Evolutionary conservation across 345 rosid species (phyloP).

Genomic region (Salix brachista): DNA sequence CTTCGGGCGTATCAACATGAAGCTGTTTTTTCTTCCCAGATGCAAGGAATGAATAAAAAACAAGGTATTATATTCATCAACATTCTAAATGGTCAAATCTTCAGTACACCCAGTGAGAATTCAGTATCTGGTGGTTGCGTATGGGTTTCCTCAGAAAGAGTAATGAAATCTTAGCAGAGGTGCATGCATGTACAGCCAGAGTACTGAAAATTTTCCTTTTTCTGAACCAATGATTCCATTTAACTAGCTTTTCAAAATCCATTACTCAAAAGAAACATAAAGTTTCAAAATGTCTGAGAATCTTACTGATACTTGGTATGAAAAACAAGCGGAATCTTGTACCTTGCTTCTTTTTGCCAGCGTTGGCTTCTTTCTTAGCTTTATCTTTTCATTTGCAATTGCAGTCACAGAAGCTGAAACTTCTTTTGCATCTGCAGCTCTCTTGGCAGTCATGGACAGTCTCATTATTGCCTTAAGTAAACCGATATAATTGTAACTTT

Average conservation of each 20-base stretch:
- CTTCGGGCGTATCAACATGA: conserved; percentile 65
- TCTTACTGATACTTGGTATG: no score
- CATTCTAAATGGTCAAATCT: not conserved
- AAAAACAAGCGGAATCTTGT: no score
- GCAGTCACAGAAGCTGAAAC: no score
- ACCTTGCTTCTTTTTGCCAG: no score
- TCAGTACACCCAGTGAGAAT: no score
- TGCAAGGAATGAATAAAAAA: conserved; percentile 4
- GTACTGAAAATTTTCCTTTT: not conserved
- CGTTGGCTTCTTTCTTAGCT: no score
- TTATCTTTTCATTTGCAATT: no score
- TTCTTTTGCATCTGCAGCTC: conserved; percentile 59
- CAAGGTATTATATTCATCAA: not conserved
- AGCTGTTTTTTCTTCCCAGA: conserved; percentile 83
- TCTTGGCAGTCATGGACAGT: conserved; percentile 60
- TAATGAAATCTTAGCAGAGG: not conserved
- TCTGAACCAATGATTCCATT: not conserved
- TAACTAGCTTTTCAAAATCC: not conserved
- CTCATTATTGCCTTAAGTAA: conserved; percentile 82
- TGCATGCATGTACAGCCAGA: not conserved
- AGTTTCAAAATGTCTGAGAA: not conserved
- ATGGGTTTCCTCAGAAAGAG: not conserved
- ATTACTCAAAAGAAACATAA: not conserved
- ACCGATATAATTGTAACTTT: conserved; percentile 69
- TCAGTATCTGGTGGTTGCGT: not conserved